A percentile compares a stretch with the other conserved stretches of the same genome.
Conservation (phyloP, 208 protist genomes). For the Zelonia costaricensis region DNA sequence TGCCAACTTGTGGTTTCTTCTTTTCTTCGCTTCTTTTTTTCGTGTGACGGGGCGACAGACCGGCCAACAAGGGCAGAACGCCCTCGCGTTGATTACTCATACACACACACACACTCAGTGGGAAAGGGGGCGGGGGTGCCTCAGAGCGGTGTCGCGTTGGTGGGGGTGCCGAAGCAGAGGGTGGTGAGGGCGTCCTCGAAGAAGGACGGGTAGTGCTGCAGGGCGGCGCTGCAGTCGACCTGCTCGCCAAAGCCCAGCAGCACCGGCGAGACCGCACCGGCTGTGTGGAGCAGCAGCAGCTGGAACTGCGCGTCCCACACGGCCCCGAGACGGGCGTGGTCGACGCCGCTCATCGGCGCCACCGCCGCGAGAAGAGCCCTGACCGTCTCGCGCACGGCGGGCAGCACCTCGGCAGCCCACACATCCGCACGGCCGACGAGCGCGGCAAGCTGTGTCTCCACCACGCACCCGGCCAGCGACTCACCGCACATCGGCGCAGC, state of each 20-base stretch:
- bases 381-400: slow-evolving; percentile 6
- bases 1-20: no score
- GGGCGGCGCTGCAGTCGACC: slow-evolving; percentile 22
- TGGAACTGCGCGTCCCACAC: slow-evolving; percentile 19
- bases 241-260: slow-evolving; percentile 19
- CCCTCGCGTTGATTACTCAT: slow-evolving; percentile 1
- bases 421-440: slow-evolving; percentile 3
- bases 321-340: slow-evolving; percentile 38
- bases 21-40: no score
- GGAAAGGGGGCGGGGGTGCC: no score
- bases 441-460: slow-evolving; percentile 9
- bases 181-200: slow-evolving; percentile 25
- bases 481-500: background rate
- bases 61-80: no score
- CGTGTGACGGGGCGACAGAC: no score
- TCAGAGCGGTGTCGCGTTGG: slow-evolving; percentile 32
- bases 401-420: slow-evolving; percentile 14
- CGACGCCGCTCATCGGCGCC: slow-evolving; percentile 25
- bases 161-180: slow-evolving; percentile 28
- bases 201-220: slow-evolving; percentile 32
- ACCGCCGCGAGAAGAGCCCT: slow-evolving; percentile 12
- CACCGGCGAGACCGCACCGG: slow-evolving; percentile 1
- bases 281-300: slow-evolving; percentile 5
- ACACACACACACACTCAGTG: background rate
- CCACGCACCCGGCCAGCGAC: background rate